These are phyloP conservation scores for Colletotrichum sp. DNA, from an alignment of 2,329 filamentous ascomycete genomes.

Conservation along the genomic window DNA sequence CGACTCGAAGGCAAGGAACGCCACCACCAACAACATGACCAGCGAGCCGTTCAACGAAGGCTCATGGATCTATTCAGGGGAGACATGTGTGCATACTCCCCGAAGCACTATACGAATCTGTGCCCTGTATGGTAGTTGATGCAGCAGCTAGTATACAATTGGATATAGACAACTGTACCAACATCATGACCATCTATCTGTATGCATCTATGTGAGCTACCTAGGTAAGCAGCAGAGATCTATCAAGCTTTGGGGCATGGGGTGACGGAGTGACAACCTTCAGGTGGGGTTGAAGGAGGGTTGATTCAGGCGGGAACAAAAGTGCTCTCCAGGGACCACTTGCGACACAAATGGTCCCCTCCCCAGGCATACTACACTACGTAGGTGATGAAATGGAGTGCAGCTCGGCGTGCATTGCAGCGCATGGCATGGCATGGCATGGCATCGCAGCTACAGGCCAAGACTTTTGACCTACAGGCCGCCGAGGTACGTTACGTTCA, in stretches of 20 bases:
- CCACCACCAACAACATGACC: not conserved
- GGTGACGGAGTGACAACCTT: not conserved
- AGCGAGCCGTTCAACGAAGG: not conserved
- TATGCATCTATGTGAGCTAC: not conserved
- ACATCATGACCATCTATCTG: not conserved
- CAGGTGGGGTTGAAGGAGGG: not conserved
- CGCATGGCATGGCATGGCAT: constrained; percentile 8
- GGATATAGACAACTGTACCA: constrained; percentile 4
- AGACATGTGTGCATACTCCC: not conserved
- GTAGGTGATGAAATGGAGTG: constrained; percentile 7
- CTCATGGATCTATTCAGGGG: not conserved
- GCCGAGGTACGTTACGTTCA: not conserved
- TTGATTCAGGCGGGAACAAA: constrained; percentile 3
- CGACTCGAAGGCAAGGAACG: not conserved
- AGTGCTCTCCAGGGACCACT: constrained; percentile 11
- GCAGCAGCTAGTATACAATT: constrained; percentile 1
- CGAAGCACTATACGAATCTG: not conserved
- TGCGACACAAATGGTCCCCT: constrained; percentile 8
- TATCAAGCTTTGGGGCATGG: not conserved
- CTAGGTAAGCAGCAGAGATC: not conserved
- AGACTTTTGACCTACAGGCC: not conserved
- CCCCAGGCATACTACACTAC: not conserved
- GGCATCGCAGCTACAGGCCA: not conserved
- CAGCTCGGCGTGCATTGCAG: constrained; percentile 13
- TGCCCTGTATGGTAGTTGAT: constrained; percentile 4